These are phyloP conservation scores for Pseudonectria foliicola DNA, from an alignment of 2,329 filamentous ascomycete genomes.

Conservation along the genomic window DNA sequence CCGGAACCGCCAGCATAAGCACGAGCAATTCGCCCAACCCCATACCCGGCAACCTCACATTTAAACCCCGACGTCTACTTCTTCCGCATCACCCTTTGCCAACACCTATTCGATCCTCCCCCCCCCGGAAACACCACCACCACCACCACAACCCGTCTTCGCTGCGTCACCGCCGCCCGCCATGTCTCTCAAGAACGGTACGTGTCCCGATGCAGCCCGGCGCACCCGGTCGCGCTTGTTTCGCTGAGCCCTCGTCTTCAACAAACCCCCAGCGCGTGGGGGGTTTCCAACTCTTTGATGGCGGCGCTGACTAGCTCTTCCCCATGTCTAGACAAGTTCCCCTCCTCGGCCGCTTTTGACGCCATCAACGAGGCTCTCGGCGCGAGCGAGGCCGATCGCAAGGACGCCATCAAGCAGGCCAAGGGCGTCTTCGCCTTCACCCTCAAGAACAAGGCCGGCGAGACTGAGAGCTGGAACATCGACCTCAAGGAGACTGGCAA, in stretches of 20 bases:
- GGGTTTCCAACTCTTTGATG: neutral
- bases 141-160: constrained; percentile 8
- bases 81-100: constrained; percentile 1
- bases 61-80: constrained; percentile 11
- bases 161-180: constrained; percentile 21
- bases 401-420: constrained; percentile 84
- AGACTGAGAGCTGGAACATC: constrained; percentile 85
- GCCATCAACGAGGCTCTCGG: constrained; percentile 68
- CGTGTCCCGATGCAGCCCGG: constrained; percentile 16
- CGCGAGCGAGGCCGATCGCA: constrained; percentile 63
- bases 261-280: neutral
- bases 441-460: constrained; percentile 77
- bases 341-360: constrained; percentile 87
- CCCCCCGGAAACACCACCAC: constrained; percentile 11
- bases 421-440: constrained; percentile 85
- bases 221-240: too few species aligned
- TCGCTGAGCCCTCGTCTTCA: neutral
- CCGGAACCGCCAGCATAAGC: constrained; percentile 3
- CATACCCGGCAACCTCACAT: neutral
- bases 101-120: constrained; percentile 4
- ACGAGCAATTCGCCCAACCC: too few species aligned
- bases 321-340: constrained; percentile 62
- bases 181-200: constrained; percentile 72
- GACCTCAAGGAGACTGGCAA: constrained; percentile 87
- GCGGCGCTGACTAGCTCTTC: neutral